Conservation (phyloP, 2,329 filamentous ascomycete species). For the Amauroascus niger region DNA sequence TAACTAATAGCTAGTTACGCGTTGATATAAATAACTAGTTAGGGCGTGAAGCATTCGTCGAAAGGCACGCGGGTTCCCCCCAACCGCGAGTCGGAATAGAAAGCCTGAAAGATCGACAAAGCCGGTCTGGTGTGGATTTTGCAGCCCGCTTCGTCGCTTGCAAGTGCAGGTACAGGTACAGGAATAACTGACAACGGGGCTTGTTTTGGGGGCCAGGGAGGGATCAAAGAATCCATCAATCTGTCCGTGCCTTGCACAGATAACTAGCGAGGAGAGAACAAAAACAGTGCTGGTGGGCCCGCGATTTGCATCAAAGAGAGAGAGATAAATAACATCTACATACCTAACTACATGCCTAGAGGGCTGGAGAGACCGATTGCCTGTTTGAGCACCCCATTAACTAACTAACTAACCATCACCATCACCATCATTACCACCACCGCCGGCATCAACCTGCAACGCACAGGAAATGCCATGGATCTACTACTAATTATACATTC, state of each 20-base stretch:
- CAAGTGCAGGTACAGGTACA: not conserved
- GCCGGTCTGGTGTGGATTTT: no score
- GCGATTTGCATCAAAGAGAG: constrained; percentile 1
- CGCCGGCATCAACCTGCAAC: not conserved
- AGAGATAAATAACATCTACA: no score
- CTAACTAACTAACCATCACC: not conserved
- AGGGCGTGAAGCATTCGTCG: no score
- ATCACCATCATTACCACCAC: not conserved
- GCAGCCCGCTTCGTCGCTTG: not conserved
- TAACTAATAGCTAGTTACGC: no score
- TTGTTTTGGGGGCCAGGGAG: constrained; percentile 1
- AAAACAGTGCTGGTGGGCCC: no score
- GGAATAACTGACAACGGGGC: not conserved
- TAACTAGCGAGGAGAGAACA: no score
- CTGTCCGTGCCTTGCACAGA: no score
- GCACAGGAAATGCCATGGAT: not conserved
- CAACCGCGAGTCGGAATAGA: no score
- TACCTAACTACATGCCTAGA: no score
- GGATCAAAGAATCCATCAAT: not conserved
- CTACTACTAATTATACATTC: no score
- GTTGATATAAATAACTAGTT: not conserved
- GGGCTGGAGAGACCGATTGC: no score
- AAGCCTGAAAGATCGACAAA: not conserved
- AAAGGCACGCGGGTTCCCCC: no score
- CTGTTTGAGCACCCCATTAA: not conserved